These are phyloP conservation scores for Fusarium pseudograminearum DNA, from an alignment of 2,329 filamentous ascomycete genomes.

Conservation along the genomic window DNA sequence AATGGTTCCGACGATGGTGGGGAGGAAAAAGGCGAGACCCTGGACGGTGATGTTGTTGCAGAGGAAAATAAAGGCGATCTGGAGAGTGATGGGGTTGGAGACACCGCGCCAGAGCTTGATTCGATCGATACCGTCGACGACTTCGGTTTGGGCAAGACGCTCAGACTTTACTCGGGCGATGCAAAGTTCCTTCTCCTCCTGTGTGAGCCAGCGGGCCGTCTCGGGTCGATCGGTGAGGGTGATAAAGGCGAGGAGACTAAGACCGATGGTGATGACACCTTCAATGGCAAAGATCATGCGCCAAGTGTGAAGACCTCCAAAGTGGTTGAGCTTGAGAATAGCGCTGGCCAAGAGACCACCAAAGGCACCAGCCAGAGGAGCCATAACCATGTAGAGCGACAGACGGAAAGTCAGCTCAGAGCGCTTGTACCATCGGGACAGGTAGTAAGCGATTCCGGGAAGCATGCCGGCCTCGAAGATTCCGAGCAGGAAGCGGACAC, in stretches of 20 bases:
- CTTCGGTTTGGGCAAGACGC: slow-evolving; percentile 68
- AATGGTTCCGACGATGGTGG: slow-evolving; percentile 73
- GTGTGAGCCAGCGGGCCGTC: slow-evolving; percentile 72
- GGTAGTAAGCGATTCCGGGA: slow-evolving; percentile 74
- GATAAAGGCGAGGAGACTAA: slow-evolving; percentile 69
- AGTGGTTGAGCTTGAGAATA: slow-evolving; percentile 69
- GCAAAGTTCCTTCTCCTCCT: slow-evolving; percentile 73
- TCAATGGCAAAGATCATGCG: slow-evolving; percentile 79
- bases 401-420: slow-evolving; percentile 72
- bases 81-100: slow-evolving; percentile 67
- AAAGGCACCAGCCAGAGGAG: slow-evolving; percentile 74
- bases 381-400: slow-evolving; percentile 74
- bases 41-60: slow-evolving; percentile 76
- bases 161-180: slow-evolving; percentile 71
- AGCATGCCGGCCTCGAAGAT: slow-evolving; percentile 75
- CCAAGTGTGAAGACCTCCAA: slow-evolving; percentile 70
- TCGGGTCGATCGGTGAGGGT: slow-evolving; percentile 75
- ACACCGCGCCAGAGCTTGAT: slow-evolving; percentile 70
- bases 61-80: slow-evolving; percentile 69
- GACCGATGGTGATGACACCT: slow-evolving; percentile 68
- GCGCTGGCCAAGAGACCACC: slow-evolving; percentile 72
- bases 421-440: slow-evolving; percentile 72
- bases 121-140: slow-evolving; percentile 71
- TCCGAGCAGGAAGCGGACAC: slow-evolving; percentile 70
- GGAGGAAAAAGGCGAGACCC: slow-evolving; percentile 73